A percentile compares a stretch with the other conserved stretches of the same genome.
Conservation (phyloP, 1,284 basidiomycete genomes). For the Puccinia coronata region DNA sequence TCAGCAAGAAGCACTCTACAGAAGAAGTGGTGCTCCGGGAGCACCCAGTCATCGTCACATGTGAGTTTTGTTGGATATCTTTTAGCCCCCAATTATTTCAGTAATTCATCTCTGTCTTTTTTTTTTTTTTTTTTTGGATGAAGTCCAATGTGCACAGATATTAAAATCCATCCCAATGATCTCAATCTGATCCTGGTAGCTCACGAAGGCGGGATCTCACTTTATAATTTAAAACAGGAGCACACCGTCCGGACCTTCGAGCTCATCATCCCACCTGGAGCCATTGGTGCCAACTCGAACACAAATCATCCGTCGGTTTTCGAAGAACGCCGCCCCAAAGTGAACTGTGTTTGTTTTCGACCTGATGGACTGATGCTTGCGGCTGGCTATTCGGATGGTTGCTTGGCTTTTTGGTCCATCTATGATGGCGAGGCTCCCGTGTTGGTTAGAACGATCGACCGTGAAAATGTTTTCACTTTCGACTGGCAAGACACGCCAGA, state of each 20-base stretch:
- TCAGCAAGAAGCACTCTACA: slow-evolving; percentile 70
- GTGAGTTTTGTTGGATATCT: slow-evolving; percentile 52
- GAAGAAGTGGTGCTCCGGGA: slow-evolving; percentile 65
- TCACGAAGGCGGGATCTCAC: slow-evolving; percentile 75
- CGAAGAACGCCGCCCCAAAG: slow-evolving; percentile 70
- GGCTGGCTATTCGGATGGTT: slow-evolving; percentile 80
- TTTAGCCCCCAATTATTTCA: background rate
- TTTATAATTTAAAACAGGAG: slow-evolving; percentile 71
- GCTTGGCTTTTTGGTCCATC: slow-evolving; percentile 80
- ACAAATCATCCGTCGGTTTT: slow-evolving; percentile 64
- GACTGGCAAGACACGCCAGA: slow-evolving; percentile 52
- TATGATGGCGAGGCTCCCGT: slow-evolving; percentile 79
- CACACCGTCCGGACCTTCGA: slow-evolving; percentile 68
- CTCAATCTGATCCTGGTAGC: slow-evolving; percentile 77
- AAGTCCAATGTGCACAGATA: slow-evolving; percentile 66
- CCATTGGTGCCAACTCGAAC: slow-evolving; percentile 75
- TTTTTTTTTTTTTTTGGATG: slow-evolving; percentile 52
- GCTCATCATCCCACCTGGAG: slow-evolving; percentile 71
- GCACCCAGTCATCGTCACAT: slow-evolving; percentile 61
- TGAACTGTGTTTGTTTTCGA: slow-evolving; percentile 72
- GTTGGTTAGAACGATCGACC: slow-evolving; percentile 70
- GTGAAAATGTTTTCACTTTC: slow-evolving; percentile 62
- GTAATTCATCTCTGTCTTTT: background rate
- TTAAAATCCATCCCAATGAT: slow-evolving; percentile 75
- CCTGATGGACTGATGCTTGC: slow-evolving; percentile 65